Evolutionary conservation across 306 rosid species (phyloP), one percentile per base, ranked within the genome.

Genomic region (Fragaria iinumae): DNA sequence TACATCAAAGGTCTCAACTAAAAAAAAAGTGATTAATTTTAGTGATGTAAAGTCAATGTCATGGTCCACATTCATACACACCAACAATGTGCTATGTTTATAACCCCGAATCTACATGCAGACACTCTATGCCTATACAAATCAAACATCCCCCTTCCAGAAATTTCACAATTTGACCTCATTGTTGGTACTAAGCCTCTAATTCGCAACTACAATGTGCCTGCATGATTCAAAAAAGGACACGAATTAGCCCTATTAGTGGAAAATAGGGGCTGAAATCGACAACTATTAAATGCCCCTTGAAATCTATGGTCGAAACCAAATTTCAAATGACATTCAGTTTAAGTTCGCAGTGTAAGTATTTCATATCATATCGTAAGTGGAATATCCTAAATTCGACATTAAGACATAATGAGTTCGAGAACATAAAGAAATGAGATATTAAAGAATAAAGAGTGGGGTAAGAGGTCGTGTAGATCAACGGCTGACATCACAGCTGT

Each of bases 1-100:
- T 36, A 74, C 36, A 44, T 80, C 71, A 20, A 57, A 45, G 56
- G 79, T 68, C 79, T 49, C 71, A 47, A 67, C 75, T 57, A n/a
- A 8, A 65, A 74, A 64, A 74, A 63, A 36, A 34, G 68, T 16
- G 49, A 18, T 60, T 13, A 27, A 55, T 3, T 3, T 29, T 66
- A 81, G 73, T 32, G 68, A 39, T 53, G 39, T 67, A 41, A 52
- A 81, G 72, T 36, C 57, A 41, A 52, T 63, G 63, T n/a, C 73
- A 75, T 49, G 72, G 84, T 65, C 29, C 80, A 74, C 60, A 11
- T 25, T 9, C 27, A 63, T 32, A 13, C 68, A 14, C 4, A 10
- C 12, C 67, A 63, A 12, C 39, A 23, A 27, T 13, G 29, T n/a
- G 62, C 65, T 23, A 23, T 57, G 65, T 23, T 23, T 23, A 4